phyloP scores from a whole-genome alignment of 2,329 filamentous ascomycete species.

The Trichothecium roseum region DNA sequence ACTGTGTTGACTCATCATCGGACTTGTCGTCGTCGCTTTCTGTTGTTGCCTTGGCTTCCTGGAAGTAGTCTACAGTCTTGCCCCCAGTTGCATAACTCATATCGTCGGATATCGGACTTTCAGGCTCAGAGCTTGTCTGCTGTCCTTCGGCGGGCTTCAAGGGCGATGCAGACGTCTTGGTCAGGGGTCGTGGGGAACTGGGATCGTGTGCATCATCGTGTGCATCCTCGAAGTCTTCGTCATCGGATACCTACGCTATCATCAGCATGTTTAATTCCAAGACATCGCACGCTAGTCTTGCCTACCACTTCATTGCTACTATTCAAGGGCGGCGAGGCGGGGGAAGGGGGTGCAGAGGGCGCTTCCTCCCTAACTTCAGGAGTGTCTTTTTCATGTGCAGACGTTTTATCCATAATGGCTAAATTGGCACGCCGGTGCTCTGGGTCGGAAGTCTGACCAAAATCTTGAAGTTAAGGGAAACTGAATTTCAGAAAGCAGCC shows the following conservation, averaged over 20 bases:
- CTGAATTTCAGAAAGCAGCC: too few relatives aligned
- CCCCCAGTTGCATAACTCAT: slow-evolving; percentile 5
- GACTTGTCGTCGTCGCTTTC: slow-evolving; percentile 12
- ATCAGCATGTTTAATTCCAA: slow-evolving; percentile 3
- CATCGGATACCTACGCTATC: slow-evolving; percentile 16
- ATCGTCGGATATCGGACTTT: slow-evolving; percentile 11
- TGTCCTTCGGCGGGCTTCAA: slow-evolving; percentile 13
- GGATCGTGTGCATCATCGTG: slow-evolving; percentile 67
- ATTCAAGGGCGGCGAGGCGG: slow-evolving; percentile 2
- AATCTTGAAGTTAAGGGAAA: too few relatives aligned
- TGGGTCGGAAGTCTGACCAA: too few relatives aligned
- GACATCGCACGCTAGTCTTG: too few relatives aligned
- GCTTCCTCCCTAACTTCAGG: not conserved
- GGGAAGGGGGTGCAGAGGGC: slow-evolving; percentile 4
- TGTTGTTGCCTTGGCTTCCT: slow-evolving; percentile 8
- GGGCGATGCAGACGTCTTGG: slow-evolving; percentile 29
- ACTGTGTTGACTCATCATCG: not conserved
- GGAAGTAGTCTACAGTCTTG: slow-evolving; percentile 4
- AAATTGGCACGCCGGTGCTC: too few relatives aligned
- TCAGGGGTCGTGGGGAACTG: slow-evolving; percentile 53
- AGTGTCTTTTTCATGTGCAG: too few relatives aligned
- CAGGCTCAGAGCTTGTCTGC: too few relatives aligned
- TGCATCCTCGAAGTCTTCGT: slow-evolving; percentile 67
- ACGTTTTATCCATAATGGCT: too few relatives aligned
- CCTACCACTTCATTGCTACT: too few relatives aligned